Evolutionary conservation across 164 flowering plant genomes (phyloP).

Genomic region (Euptelea pleiosperma): DNA sequence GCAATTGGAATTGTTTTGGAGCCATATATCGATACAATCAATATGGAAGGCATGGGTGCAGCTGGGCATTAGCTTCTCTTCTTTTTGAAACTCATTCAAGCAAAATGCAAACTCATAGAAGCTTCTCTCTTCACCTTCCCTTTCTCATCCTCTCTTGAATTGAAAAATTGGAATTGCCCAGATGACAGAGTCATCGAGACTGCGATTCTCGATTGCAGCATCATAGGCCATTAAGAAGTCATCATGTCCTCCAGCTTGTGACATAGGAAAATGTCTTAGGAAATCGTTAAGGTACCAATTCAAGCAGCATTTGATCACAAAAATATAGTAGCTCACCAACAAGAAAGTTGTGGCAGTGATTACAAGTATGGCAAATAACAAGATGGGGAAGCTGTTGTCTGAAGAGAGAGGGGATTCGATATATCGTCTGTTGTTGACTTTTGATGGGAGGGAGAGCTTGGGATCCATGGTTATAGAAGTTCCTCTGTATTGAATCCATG

Average conservation of each 20-base stretch:
- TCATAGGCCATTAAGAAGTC: conserved; percentile 34
- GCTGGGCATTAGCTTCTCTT: conserved; percentile 77
- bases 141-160: conserved; percentile 35
- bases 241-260: conserved; percentile 24
- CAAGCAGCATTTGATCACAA: conserved; percentile 90
- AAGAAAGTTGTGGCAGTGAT: conserved; percentile 74
- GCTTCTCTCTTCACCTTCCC: conserved; percentile 18
- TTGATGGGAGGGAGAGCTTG: conserved; percentile 17
- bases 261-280: conserved; percentile 45
- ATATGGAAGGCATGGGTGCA: conserved; percentile 82
- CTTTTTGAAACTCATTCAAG: conserved; percentile 71
- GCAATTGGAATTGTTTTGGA: conserved; percentile 81
- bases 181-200: conserved; percentile 70
- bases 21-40: conserved; percentile 95
- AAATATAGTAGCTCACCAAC: conserved; percentile 79
- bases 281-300: conserved; percentile 58
- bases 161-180: conserved; percentile 63
- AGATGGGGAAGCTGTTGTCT: conserved; percentile 59
- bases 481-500: conserved; percentile 17
- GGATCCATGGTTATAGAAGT: conserved; percentile 9
- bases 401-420: conserved; percentile 31
- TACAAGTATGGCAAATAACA: conserved; percentile 75
- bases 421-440: conserved; percentile 20
- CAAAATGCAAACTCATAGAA: conserved; percentile 79
- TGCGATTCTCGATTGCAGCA: conserved; percentile 33